Evolutionary conservation across 1,139 yeast genomes (phyloP).

Genomic region (Arxiozyma slooffiae): DNA sequence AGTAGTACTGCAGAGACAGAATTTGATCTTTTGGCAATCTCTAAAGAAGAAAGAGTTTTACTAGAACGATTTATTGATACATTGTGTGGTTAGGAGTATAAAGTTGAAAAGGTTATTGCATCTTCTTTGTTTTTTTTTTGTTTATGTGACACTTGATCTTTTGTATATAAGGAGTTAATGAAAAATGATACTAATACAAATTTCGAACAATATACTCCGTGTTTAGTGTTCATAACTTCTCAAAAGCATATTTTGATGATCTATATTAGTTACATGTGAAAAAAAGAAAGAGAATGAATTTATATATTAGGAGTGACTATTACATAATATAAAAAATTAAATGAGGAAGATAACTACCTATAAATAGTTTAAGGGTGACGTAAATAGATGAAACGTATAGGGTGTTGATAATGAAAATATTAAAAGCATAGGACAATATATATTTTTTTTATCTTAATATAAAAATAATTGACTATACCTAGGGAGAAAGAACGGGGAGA

Average conservation of each 20-base stretch:
- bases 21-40: slow-evolving; percentile 63
- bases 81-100: too few species aligned
- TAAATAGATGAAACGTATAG: too few species aligned
- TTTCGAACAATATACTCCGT: not conserved
- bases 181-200: too few species aligned
- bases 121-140: too few species aligned
- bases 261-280: not conserved
- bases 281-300: not conserved
- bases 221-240: too few species aligned
- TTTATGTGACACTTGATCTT: not conserved
- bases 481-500: not conserved
- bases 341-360: not conserved
- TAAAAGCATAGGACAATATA: not conserved
- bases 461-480: not conserved
- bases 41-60: slow-evolving; percentile 65
- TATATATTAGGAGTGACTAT: not conserved
- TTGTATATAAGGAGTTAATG: not conserved
- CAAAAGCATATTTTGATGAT: too few species aligned
- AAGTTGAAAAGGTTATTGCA: too few species aligned
- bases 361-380: too few species aligned
- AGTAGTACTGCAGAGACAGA: slow-evolving; percentile 38
- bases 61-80: slow-evolving; percentile 81
- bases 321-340: too few species aligned
- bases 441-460: too few species aligned
- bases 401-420: too few species aligned